A percentile compares a stretch with the other conserved stretches of the same genome.
Evolutionary conservation across 1,139 yeast genomes (phyloP).

Genomic region (Sugiyamaella pinicola): DNA sequence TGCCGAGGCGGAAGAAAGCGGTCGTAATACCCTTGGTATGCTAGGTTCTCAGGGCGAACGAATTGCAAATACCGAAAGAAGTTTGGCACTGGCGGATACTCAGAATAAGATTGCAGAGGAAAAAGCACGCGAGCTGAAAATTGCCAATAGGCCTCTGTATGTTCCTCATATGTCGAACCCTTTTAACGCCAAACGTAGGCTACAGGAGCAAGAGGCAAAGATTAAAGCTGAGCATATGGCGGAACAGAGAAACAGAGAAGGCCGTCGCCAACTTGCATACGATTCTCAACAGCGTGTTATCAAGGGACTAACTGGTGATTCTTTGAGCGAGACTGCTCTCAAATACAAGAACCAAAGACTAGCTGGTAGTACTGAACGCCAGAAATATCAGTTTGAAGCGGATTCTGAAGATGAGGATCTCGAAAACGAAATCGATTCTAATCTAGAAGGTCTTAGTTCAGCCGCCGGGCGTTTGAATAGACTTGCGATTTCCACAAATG

Average conservation of each 20-base stretch:
- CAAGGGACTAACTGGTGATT: slow-evolving; percentile 43
- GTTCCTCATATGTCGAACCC: slow-evolving; percentile 84
- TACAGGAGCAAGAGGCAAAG: slow-evolving; percentile 72
- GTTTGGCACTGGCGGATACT: slow-evolving; percentile 73
- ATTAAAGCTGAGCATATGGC: slow-evolving; percentile 66
- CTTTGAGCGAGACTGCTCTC: slow-evolving; percentile 42
- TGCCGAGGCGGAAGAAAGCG: slow-evolving; percentile 88
- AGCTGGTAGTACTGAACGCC: slow-evolving; percentile 41
- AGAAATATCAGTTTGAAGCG: slow-evolving; percentile 58
- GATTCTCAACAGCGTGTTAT: slow-evolving; percentile 55
- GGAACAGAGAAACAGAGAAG: slow-evolving; percentile 51
- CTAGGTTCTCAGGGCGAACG: slow-evolving; percentile 91
- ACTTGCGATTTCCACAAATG: slow-evolving; percentile 55
- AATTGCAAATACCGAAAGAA: slow-evolving; percentile 75
- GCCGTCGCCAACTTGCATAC: slow-evolving; percentile 48
- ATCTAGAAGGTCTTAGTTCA: slow-evolving; percentile 53
- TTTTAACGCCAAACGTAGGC: slow-evolving; percentile 77
- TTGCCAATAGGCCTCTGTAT: slow-evolving; percentile 79
- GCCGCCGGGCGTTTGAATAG: slow-evolving; percentile 53
- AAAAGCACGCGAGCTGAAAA: slow-evolving; percentile 76
- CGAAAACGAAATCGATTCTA: slow-evolving; percentile 59
- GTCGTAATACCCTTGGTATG: slow-evolving; percentile 86
- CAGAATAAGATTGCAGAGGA: slow-evolving; percentile 84
- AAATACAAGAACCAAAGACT: slow-evolving; percentile 42
- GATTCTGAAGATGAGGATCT: slow-evolving; percentile 64